A percentile compares a stretch with the other conserved stretches of the same genome.
These are phyloP conservation scores for Fusarium albidum DNA, from an alignment of 2,329 filamentous ascomycete species.

Conservation along the genomic window DNA sequence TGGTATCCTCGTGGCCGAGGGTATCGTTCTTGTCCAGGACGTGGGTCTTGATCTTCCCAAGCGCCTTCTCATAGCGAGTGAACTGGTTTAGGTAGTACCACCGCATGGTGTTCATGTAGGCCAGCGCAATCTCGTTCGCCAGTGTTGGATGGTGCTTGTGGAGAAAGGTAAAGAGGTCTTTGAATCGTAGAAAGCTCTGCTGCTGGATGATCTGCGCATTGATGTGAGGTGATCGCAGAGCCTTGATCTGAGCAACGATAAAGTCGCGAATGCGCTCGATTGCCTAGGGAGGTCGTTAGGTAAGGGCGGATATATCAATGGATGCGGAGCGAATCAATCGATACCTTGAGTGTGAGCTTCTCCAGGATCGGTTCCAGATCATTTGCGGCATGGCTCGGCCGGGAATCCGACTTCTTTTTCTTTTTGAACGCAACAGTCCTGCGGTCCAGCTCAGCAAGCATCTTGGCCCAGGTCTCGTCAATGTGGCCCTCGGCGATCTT, in stretches of 20 bases:
- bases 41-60: slow-evolving; percentile 87
- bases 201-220: slow-evolving; percentile 98
- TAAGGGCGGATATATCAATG: background rate
- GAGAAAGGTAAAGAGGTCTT: slow-evolving; percentile 87
- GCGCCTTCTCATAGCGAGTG: slow-evolving; percentile 81
- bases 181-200: slow-evolving; percentile 87
- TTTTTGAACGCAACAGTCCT: slow-evolving; percentile 76
- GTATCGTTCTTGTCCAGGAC: slow-evolving; percentile 83
- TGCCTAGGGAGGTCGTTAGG: slow-evolving; percentile 60
- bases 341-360: slow-evolving; percentile 82
- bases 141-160: slow-evolving; percentile 83
- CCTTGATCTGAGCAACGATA: slow-evolving; percentile 92
- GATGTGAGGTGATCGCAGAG: slow-evolving; percentile 91
- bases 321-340: slow-evolving; percentile 20
- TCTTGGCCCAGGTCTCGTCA: slow-evolving; percentile 87
- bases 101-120: slow-evolving; percentile 97
- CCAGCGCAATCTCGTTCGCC: slow-evolving; percentile 87
- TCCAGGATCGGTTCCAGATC: slow-evolving; percentile 87
- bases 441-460: slow-evolving; percentile 83
- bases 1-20: slow-evolving; percentile 78
- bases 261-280: slow-evolving; percentile 94
- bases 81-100: slow-evolving; percentile 98
- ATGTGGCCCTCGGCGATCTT: slow-evolving; percentile 89
- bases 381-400: slow-evolving; percentile 76
- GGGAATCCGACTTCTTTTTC: slow-evolving; percentile 68